A percentile compares a stretch with the other conserved stretches of the same genome.
phyloP scores from a whole-genome alignment of 2,329 filamentous ascomycete species.

The Xylariaceae sp. region DNA sequence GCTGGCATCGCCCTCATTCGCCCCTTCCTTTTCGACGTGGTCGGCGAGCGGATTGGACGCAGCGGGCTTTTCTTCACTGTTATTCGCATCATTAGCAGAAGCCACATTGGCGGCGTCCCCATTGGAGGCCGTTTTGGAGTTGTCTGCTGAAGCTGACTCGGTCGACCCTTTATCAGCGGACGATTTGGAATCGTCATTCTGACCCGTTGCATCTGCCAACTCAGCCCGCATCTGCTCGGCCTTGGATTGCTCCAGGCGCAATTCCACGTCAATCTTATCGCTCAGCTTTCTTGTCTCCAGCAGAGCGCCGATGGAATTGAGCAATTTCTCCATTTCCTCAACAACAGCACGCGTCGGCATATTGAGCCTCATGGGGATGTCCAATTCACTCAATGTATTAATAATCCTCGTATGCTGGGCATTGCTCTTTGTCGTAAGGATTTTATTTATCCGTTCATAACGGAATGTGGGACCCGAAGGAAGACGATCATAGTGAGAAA shows the following conservation, averaged over 20 bases:
- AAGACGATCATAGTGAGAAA: slow-evolving; percentile 79
- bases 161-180: not conserved
- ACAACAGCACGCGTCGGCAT: slow-evolving; percentile 72
- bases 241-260: slow-evolving; percentile 55
- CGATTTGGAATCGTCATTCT: not conserved
- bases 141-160: not conserved
- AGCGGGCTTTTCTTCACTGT: not conserved
- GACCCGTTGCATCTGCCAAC: not conserved
- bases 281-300: slow-evolving; percentile 68
- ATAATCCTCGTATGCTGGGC: slow-evolving; percentile 71
- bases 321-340: slow-evolving; percentile 64
- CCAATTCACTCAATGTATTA: slow-evolving; percentile 65
- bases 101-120: not conserved
- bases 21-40: slow-evolving; percentile 17
- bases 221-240: slow-evolving; percentile 43
- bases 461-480: slow-evolving; percentile 85
- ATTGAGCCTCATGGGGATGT: slow-evolving; percentile 62
- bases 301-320: slow-evolving; percentile 61
- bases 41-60: slow-evolving; percentile 6
- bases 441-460: slow-evolving; percentile 73
- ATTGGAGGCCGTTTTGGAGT: not conserved
- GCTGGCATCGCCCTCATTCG: slow-evolving; percentile 27
- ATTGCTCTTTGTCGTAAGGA: slow-evolving; percentile 70
- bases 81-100: not conserved
- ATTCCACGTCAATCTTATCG: slow-evolving; percentile 71